Percentiles rank a stretch among this genome's conserved stretches.
phyloP scores from a whole-genome alignment of 1,284 basidiomycete genomes.

The Pseudozyma tsukubaensis region DNA sequence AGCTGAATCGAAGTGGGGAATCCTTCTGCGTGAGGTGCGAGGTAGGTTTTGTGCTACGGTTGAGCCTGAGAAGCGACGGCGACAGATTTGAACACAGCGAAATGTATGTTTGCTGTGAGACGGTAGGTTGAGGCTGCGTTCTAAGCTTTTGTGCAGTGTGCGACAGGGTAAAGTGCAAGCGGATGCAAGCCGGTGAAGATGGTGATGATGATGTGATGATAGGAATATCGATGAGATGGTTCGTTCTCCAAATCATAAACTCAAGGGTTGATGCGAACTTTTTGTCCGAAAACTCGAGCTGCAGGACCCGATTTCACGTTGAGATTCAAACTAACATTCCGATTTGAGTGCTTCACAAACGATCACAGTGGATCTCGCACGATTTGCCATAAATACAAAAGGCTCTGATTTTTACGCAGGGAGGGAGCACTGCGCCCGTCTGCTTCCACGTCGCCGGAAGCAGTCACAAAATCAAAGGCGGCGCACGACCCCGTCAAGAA shows the following conservation, averaged over 20 bases:
- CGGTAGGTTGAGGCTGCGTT: background rate
- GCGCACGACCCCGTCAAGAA: conserved; percentile 29
- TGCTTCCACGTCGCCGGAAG: conserved; percentile 49
- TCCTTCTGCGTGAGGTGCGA: too few relatives aligned
- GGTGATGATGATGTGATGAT: background rate
- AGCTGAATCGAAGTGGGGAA: too few relatives aligned
- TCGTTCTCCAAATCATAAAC: background rate
- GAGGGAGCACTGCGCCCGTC: background rate
- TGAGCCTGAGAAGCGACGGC: too few relatives aligned
- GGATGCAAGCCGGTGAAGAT: background rate
- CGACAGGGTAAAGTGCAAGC: conserved; percentile 7
- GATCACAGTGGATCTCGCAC: conserved; percentile 30
- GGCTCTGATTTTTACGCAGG: background rate
- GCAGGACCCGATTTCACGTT: background rate
- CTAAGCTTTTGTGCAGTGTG: background rate
- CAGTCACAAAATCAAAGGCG: conserved; percentile 4
- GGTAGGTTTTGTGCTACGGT: too few relatives aligned
- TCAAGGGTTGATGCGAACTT: conserved; percentile 31
- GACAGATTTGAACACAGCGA: too few relatives aligned
- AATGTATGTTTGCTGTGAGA: too few relatives aligned
- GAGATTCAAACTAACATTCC: conserved; percentile 17
- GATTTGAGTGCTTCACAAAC: background rate
- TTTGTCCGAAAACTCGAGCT: conserved; percentile 22
- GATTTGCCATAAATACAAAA: conserved; percentile 5
- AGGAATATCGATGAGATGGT: conserved; percentile 3